A percentile compares a stretch with the other conserved stretches of the same genome.
These are phyloP conservation scores for Eutypella sp. DNA, from an alignment of 2,329 filamentous ascomycete species.

Conservation along the genomic window DNA sequence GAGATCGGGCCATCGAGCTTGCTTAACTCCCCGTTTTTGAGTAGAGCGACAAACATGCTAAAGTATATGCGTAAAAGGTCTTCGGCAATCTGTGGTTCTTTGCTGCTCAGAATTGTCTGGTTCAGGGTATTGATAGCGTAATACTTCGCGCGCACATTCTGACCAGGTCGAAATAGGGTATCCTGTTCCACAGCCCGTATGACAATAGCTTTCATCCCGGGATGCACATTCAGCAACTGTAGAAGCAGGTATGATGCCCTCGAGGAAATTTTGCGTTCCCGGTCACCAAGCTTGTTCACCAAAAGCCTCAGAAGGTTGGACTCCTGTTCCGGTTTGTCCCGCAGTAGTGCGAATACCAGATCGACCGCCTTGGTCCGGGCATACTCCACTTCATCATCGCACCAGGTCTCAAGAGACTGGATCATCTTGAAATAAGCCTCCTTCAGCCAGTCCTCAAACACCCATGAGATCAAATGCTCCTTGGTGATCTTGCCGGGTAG, in stretches of 20 bases:
- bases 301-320: slow-evolving; percentile 85
- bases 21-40: slow-evolving; percentile 56
- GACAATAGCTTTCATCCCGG: slow-evolving; percentile 88
- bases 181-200: slow-evolving; percentile 83
- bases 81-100: slow-evolving; percentile 75
- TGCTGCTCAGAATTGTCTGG: slow-evolving; percentile 85
- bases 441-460: slow-evolving; percentile 94
- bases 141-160: slow-evolving; percentile 85
- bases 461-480: slow-evolving; percentile 79
- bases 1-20: slow-evolving; percentile 32
- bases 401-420: slow-evolving; percentile 88
- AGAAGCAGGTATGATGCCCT: slow-evolving; percentile 89
- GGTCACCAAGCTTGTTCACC: slow-evolving; percentile 95
- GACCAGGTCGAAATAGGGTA: slow-evolving; percentile 78
- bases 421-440: slow-evolving; percentile 88
- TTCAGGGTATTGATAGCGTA: slow-evolving; percentile 96
- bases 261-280: slow-evolving; percentile 91
- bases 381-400: slow-evolving; percentile 91
- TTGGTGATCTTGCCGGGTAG: slow-evolving; percentile 71
- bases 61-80: slow-evolving; percentile 89
- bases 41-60: slow-evolving; percentile 72
- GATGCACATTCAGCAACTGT: slow-evolving; percentile 83
- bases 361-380: slow-evolving; percentile 82
- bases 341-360: slow-evolving; percentile 85
- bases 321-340: slow-evolving; percentile 96